These are phyloP conservation scores for Candida vaughaniae DNA, from an alignment of 805 yeast genomes.

Conservation along the genomic window DNA sequence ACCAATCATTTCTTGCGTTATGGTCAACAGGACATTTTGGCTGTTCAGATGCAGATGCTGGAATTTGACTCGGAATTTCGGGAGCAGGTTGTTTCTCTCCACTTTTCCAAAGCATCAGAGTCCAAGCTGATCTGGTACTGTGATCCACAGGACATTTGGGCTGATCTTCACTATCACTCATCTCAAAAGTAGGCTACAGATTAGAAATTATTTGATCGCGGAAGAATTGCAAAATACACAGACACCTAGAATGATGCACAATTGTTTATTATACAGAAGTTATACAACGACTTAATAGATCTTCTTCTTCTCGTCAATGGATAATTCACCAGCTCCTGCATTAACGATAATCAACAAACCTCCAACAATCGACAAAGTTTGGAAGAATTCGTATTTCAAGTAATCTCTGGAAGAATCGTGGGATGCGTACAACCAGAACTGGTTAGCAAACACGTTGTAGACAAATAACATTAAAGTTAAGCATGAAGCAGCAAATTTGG, in stretches of 20 bases:
- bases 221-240: no score
- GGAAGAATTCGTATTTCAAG: slow-evolving; percentile 90
- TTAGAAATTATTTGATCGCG: no score
- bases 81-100: background rate
- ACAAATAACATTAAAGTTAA: slow-evolving; percentile 67
- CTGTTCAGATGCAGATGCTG: slow-evolving; percentile 21
- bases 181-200: no score
- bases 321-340: slow-evolving; percentile 94
- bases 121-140: slow-evolving; percentile 35
- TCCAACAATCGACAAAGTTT: slow-evolving; percentile 91
- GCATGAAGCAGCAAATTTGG: slow-evolving; percentile 78
- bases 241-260: background rate
- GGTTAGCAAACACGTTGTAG: slow-evolving; percentile 78
- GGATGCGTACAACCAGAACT: slow-evolving; percentile 79
- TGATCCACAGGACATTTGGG: slow-evolving; percentile 56
- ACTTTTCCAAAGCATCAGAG: slow-evolving; percentile 18
- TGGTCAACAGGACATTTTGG: slow-evolving; percentile 28
- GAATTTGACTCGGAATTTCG: slow-evolving; percentile 56
- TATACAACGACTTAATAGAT: slow-evolving; percentile 48
- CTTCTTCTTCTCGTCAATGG: slow-evolving; percentile 94
- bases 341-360: slow-evolving; percentile 87
- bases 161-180: slow-evolving; percentile 5
- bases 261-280: background rate
- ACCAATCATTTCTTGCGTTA: slow-evolving; percentile 38
- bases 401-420: slow-evolving; percentile 81